Conservation (phyloP, 1,284 basidiomycete species). For the Exsudoporus floridanus region DNA sequence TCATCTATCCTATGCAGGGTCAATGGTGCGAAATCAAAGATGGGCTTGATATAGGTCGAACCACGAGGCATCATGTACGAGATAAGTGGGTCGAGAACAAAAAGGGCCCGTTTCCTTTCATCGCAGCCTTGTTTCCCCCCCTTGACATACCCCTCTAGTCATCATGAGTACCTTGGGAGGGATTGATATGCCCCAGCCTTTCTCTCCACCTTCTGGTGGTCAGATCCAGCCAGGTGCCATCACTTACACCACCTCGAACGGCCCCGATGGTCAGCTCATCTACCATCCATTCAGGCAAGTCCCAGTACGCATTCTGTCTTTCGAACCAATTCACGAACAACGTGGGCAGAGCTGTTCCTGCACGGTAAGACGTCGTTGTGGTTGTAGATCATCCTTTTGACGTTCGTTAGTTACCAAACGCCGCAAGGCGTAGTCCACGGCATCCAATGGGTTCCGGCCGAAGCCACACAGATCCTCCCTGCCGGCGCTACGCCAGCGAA, state of each 20-base stretch:
- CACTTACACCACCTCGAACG: slow-evolving; percentile 64
- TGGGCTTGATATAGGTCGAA: slow-evolving; percentile 35
- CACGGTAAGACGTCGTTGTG: slow-evolving; percentile 49
- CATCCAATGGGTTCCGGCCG: slow-evolving; percentile 74
- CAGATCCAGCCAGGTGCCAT: slow-evolving; percentile 57
- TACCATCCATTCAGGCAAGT: slow-evolving; percentile 74
- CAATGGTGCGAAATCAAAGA: slow-evolving; percentile 22
- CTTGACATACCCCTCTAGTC: slow-evolving; percentile 9
- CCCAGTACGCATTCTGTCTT: neutral
- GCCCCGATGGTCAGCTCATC: slow-evolving; percentile 54
- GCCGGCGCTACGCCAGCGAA: slow-evolving; percentile 57
- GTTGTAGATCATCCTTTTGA: slow-evolving; percentile 13
- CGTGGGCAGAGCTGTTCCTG: slow-evolving; percentile 58
- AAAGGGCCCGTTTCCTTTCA: slow-evolving; percentile 14
- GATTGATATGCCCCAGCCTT: slow-evolving; percentile 32
- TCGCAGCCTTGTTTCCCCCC: slow-evolving; percentile 14
- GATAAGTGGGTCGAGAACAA: slow-evolving; percentile 25
- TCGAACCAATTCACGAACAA: slow-evolving; percentile 21
- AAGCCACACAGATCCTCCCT: slow-evolving; percentile 60
- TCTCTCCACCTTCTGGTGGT: slow-evolving; percentile 31
- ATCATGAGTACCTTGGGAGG: slow-evolving; percentile 24
- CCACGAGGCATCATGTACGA: slow-evolving; percentile 29
- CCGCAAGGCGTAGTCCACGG: slow-evolving; percentile 62
- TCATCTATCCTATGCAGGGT: neutral
- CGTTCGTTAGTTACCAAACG: slow-evolving; percentile 61